These are phyloP conservation scores for Termitomyces bulborhizus DNA, from an alignment of 768 basidiomycete species.

Conservation along the genomic window DNA sequence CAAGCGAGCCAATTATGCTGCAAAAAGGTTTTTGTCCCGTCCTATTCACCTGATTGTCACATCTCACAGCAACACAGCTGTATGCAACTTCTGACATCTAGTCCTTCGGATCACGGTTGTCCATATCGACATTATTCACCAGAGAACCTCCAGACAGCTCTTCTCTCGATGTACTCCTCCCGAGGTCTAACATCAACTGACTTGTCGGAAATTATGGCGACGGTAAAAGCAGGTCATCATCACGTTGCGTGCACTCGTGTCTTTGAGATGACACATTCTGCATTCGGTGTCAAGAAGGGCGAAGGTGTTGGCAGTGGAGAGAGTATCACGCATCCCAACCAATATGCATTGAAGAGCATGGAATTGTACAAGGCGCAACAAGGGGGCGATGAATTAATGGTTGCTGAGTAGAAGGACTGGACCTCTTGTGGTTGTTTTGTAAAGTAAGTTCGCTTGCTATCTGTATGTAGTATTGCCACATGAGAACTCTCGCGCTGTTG, in stretches of 20 bases:
- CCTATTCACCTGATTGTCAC: not conserved
- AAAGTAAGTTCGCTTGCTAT: not conserved
- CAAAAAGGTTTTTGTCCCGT: slow-evolving; percentile 58
- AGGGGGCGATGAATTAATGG: slow-evolving; percentile 38
- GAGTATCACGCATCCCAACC: slow-evolving; percentile 91
- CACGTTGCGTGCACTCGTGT: slow-evolving; percentile 97
- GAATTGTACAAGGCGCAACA: slow-evolving; percentile 46
- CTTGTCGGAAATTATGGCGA: slow-evolving; percentile 74
- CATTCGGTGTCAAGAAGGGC: slow-evolving; percentile 72
- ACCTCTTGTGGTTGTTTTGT: not conserved
- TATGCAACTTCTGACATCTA: slow-evolving; percentile 69
- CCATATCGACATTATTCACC: slow-evolving; percentile 87
- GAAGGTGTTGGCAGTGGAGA: slow-evolving; percentile 85
- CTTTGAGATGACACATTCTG: slow-evolving; percentile 86
- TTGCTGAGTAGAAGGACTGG: slow-evolving; percentile 21
- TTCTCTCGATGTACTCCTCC: slow-evolving; percentile 61
- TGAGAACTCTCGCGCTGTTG: no score
- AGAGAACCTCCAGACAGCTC: slow-evolving; percentile 74
- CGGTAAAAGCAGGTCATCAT: slow-evolving; percentile 75
- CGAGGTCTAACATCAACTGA: slow-evolving; percentile 63
- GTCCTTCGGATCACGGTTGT: slow-evolving; percentile 73
- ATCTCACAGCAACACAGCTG: slow-evolving; percentile 48
- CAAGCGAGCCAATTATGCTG: slow-evolving; percentile 89
- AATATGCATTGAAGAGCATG: slow-evolving; percentile 72
- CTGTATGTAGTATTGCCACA: no score